These are phyloP conservation scores for Thalassiosira livingstoniorum DNA, from an alignment of 352 stramenopile species.

Conservation along the genomic window DNA sequence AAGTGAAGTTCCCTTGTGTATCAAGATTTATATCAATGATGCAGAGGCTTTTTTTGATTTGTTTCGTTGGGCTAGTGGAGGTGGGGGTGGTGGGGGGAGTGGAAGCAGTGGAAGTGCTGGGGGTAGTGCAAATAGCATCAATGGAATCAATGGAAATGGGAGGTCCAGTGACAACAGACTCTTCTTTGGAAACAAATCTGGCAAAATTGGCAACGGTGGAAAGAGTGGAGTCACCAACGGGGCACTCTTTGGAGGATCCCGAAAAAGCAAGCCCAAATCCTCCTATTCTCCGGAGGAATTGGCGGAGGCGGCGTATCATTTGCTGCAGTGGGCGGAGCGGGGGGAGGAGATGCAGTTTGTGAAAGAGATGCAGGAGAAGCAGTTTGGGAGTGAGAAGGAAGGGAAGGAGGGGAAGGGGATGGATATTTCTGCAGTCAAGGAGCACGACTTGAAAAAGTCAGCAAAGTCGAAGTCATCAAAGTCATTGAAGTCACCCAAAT, in stretches of 20 bases:
- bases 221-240: background rate
- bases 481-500: too few species aligned
- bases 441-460: too few species aligned
- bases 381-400: background rate
- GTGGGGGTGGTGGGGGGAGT: background rate
- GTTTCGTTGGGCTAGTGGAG: slow-evolving; percentile 40
- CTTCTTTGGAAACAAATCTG: slow-evolving; percentile 32
- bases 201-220: background rate
- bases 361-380: background rate
- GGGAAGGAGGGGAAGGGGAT: background rate
- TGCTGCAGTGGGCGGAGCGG: slow-evolving; percentile 83
- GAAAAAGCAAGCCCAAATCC: slow-evolving; percentile 30
- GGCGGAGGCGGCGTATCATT: slow-evolving; percentile 70
- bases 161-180: slow-evolving; percentile 7
- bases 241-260: slow-evolving; percentile 18
- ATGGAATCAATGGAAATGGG: background rate
- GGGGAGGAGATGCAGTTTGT: slow-evolving; percentile 60
- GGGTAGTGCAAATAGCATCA: background rate
- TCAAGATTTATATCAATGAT: slow-evolving; percentile 67
- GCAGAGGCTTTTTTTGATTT: slow-evolving; percentile 66
- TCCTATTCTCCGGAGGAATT: slow-evolving; percentile 34
- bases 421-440: too few species aligned
- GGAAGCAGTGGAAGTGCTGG: background rate
- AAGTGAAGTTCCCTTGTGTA: slow-evolving; percentile 69
- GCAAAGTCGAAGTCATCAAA: too few species aligned